Percentiles rank a stretch among this genome's conserved stretches.
phyloP scores from a whole-genome alignment of 257 asterid species.

The Solanum infundibuliforme region DNA sequence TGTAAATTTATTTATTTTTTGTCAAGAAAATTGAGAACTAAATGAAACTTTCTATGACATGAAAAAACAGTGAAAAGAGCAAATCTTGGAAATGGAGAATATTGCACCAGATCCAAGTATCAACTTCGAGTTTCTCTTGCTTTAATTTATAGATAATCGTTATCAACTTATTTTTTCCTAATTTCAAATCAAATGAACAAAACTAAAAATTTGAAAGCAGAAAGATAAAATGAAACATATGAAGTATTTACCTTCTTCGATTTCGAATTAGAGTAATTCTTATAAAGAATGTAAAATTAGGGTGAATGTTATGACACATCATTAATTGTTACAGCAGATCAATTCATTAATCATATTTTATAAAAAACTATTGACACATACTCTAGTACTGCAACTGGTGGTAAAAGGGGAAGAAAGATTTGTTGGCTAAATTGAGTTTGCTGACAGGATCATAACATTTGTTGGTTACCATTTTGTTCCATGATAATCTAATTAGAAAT shows the following conservation, averaged over 20 bases:
- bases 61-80: neutral
- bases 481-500: neutral
- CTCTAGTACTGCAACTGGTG: neutral
- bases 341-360: neutral
- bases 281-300: too few species aligned
- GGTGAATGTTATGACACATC: too few species aligned
- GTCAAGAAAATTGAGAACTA: neutral
- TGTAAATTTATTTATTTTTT: neutral
- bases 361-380: neutral
- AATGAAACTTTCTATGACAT: neutral
- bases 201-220: too few species aligned
- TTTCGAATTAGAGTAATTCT: too few species aligned
- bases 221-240: too few species aligned
- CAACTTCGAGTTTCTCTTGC: constrained; percentile 11
- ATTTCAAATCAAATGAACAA: too few species aligned
- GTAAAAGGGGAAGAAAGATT: constrained; percentile 4
- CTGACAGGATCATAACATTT: neutral
- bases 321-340: too few species aligned
- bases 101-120: constrained; percentile 78
- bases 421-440: neutral
- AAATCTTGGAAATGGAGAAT: constrained; percentile 64
- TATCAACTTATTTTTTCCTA: too few species aligned
- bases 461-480: neutral
- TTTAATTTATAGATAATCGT: too few species aligned
- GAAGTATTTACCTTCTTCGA: too few species aligned